Evolutionary conservation across 1,139 yeast species (phyloP).

Genomic region (Yamadazyma epiphylla): DNA sequence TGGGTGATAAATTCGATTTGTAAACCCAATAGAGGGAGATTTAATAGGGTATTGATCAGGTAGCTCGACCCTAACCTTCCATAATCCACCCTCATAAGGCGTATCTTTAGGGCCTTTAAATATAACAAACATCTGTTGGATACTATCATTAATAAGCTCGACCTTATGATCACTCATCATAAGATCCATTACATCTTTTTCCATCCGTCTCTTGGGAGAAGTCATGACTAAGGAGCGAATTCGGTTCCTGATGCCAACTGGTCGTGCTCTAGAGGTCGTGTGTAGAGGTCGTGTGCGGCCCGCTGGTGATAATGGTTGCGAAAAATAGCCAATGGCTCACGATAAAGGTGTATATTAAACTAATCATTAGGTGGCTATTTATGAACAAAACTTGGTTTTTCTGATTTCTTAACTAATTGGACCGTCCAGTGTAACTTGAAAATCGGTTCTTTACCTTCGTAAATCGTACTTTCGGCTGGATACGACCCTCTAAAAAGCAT

Average conservation of each 20-base stretch:
- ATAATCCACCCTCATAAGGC: conserved; percentile 85
- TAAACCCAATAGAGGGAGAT: conserved; percentile 93
- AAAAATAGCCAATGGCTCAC: too few relatives aligned
- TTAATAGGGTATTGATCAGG: conserved; percentile 96
- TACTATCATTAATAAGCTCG: conserved; percentile 75
- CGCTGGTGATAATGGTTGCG: neutral
- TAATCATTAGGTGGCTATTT: too few relatives aligned
- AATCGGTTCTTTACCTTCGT: conserved; percentile 22
- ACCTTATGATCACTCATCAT: conserved; percentile 96
- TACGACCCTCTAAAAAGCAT: conserved; percentile 30
- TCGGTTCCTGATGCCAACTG: neutral
- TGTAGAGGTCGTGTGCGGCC: neutral
- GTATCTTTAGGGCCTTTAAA: conserved; percentile 87
- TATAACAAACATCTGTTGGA: conserved; percentile 86
- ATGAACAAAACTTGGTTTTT: too few relatives aligned
- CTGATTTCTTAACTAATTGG: conserved; percentile 19
- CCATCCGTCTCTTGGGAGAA: conserved; percentile 84
- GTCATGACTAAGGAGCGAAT: conserved; percentile 42
- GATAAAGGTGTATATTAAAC: too few relatives aligned
- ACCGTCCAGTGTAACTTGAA: conserved; percentile 26
- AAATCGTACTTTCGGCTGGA: conserved; percentile 25
- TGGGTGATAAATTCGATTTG: conserved; percentile 90
- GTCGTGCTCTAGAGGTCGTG: neutral
- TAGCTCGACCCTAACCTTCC: conserved; percentile 90
- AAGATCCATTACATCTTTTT: conserved; percentile 95